Evolutionary conservation across 352 stramenopile genomes (phyloP).

Genomic region (Globisporangium camurandrum): DNA sequence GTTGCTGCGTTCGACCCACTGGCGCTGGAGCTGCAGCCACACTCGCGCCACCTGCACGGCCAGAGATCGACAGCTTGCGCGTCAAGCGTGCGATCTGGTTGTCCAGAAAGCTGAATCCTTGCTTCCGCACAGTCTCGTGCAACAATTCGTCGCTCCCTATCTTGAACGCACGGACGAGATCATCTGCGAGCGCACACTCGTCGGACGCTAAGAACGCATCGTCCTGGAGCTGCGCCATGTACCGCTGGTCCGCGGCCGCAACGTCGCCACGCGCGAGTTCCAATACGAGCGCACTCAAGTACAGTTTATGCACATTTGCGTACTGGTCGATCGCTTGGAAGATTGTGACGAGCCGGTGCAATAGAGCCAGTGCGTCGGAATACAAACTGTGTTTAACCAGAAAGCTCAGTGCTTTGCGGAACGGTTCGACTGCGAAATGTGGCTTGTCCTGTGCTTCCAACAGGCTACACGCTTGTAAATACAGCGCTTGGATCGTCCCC

Average conservation of each 20-base stretch:
- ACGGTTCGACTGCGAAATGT: slow-evolving; percentile 74
- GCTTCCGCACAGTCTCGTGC: slow-evolving; percentile 65
- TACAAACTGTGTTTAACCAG: slow-evolving; percentile 48
- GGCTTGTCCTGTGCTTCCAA: slow-evolving; percentile 76
- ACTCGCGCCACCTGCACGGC: too few species aligned
- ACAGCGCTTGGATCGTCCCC: slow-evolving; percentile 47
- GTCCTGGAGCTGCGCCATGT: slow-evolving; percentile 72
- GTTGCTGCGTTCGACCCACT: not conserved
- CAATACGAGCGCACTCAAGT: slow-evolving; percentile 63
- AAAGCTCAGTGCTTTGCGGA: slow-evolving; percentile 74
- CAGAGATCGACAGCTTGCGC: slow-evolving; percentile 65
- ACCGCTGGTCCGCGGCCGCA: slow-evolving; percentile 62
- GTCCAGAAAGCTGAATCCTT: slow-evolving; percentile 68
- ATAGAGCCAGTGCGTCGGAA: slow-evolving; percentile 32
- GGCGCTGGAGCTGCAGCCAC: not conserved
- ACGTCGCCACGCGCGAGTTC: slow-evolving; percentile 51
- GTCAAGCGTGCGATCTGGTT: slow-evolving; percentile 66
- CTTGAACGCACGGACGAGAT: slow-evolving; percentile 74
- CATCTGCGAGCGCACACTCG: slow-evolving; percentile 67
- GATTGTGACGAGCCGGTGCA: slow-evolving; percentile 42
- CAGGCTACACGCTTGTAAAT: slow-evolving; percentile 59
- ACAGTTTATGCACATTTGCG: slow-evolving; percentile 65
- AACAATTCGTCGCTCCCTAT: slow-evolving; percentile 68
- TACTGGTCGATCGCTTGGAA: slow-evolving; percentile 63
- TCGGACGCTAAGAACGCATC: slow-evolving; percentile 67